Percentiles rank a stretch among this genome's conserved stretches.
Conservation (phyloP, 139 green algal species). For the Chlorella sp. region DNA sequence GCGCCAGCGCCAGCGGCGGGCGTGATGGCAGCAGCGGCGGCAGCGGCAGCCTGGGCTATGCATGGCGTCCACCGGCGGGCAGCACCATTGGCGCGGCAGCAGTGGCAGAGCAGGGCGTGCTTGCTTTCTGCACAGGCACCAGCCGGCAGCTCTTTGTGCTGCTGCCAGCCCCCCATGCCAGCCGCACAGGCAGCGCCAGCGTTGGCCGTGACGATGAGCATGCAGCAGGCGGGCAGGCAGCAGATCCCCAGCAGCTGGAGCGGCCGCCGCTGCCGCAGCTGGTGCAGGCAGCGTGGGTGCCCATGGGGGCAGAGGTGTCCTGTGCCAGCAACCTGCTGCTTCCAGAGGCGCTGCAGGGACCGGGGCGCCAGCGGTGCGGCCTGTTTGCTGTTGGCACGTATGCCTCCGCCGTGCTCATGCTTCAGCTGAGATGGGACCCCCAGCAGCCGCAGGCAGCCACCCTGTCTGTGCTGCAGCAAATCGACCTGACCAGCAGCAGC, state of each 20-base stretch:
- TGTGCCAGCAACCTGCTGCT: constrained; percentile 35
- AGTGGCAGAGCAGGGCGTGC: constrained; percentile 1
- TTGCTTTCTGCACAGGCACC: constrained; percentile 27
- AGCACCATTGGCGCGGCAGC: constrained; percentile 21
- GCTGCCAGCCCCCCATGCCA: background rate
- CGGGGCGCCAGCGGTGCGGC: background rate
- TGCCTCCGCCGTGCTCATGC: constrained; percentile 4
- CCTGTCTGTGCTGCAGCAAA: background rate
- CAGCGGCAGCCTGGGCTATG: background rate
- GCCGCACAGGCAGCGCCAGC: too few species aligned
- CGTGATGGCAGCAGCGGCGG: background rate
- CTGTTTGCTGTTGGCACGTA: constrained; percentile 27
- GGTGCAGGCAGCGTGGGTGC: background rate
- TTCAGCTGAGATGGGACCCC: background rate
- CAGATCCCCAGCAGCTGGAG: background rate
- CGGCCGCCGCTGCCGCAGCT: background rate
- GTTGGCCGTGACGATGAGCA: background rate
- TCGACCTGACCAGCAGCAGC: constrained; percentile 11
- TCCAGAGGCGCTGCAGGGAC: background rate
- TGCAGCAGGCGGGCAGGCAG: background rate
- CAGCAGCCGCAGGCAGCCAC: background rate
- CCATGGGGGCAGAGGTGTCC: constrained; percentile 15
- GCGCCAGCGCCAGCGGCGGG: background rate
- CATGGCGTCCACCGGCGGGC: constrained; percentile 23
- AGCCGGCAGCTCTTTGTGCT: constrained; percentile 22